Conservation (phyloP, 768 basidiomycete species). For the Coprinellus micaceus region DNA sequence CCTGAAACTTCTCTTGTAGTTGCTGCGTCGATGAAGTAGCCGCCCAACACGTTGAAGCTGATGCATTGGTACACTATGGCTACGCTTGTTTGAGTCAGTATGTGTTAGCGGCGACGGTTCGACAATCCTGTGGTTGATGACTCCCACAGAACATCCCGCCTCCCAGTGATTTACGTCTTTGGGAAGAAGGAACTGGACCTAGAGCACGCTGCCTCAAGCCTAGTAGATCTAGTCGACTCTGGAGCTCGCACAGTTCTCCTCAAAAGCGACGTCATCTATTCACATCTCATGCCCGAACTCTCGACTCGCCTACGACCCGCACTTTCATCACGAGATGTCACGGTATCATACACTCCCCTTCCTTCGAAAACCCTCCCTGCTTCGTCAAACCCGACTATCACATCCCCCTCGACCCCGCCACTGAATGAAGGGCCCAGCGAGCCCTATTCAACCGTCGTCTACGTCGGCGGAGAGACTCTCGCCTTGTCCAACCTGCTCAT, state of each 20-base stretch:
- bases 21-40: conserved; percentile 98
- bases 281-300: conserved; percentile 51
- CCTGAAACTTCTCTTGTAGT: conserved; percentile 34
- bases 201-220: conserved; percentile 38
- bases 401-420: not conserved
- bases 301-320: conserved; percentile 23
- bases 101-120: conserved; percentile 24
- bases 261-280: conserved; percentile 64
- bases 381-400: not conserved
- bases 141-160: conserved; percentile 64
- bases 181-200: conserved; percentile 68
- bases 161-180: conserved; percentile 90
- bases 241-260: conserved; percentile 18
- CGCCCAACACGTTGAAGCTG: conserved; percentile 89
- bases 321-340: conserved; percentile 21
- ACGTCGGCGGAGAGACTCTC: conserved; percentile 77
- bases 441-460: conserved; percentile 33
- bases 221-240: conserved; percentile 30
- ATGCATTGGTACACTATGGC: conserved; percentile 91
- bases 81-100: conserved; percentile 94
- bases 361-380: conserved; percentile 17
- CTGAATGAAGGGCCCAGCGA: not conserved
- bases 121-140: not conserved
- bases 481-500: conserved; percentile 82
- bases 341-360: conserved; percentile 36